Base-by-base conservation (phyloP, 768 basidiomycete species). In the Mycena haematopus region DNA sequence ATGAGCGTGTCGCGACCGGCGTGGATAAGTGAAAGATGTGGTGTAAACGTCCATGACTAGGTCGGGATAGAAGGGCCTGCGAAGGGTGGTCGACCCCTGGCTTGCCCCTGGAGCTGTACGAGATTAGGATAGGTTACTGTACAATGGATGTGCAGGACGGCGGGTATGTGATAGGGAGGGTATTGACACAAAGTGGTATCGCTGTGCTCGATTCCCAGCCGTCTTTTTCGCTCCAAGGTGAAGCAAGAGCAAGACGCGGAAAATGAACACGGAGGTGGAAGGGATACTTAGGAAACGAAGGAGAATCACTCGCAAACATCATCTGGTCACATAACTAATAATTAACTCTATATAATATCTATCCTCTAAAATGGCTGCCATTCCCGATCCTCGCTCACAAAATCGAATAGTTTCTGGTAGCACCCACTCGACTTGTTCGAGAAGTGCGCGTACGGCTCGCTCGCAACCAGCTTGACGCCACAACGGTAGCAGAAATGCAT, bases 1-100 rank as follows among this genome's bases (percentile, higher is more conserved):
- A 77, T 84, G 86, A 79, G 82, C 78, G 77, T 85, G 84, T 72
- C 88, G 88, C 73, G 89, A 84, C 75, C 90, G 83, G 80, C 92
- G 90, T 72, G 94, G 93, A 79, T 92, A 91, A 69, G 90, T 90
- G 84, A 97, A 96, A 72, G 94, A 92, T 69, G 93, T 92, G 58
- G 94, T 92, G 85, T 96, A 96, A 74, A 96, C 87, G 75, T 97
- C 95, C 95, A 97, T 96, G 73, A 70, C 67, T 68, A 68, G 59
- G 68, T 56, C 58, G 58, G 49, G 64, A 69, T n/a, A 56, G 58
- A 59, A 52, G 57, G 63, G 25, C 56, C 15, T 21, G 45, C n/a
- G n/a, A n/a, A n/a, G n/a, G n/a, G n/a, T n/a, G 54, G 60, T 44
- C 57, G 52, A 40, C 49, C 62, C 45, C 52, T 46, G 53, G 57